Evolutionary conservation across 2,329 filamentous ascomycete species (phyloP), one percentile per base, ranked within the genome.

Genomic region (Alternaria alternata): DNA sequence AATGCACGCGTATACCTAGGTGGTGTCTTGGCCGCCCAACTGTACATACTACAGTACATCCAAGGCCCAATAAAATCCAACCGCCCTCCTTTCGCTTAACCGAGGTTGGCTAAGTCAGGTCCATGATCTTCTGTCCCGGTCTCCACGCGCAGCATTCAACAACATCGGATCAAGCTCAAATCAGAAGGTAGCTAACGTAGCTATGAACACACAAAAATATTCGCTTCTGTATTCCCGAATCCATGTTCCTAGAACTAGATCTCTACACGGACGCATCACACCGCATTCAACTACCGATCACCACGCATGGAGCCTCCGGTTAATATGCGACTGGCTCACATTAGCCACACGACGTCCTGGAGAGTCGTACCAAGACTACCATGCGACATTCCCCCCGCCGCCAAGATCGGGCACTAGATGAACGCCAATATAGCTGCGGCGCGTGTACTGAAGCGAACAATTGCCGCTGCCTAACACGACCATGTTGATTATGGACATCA

Each of bases 401-500:
- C 70, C 69, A 68, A 69, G 67, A 49, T 39, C 47, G 28, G 61
- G 44, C 53, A 65, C 42, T 64, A 60, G 59, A 68, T 65, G 59
- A 66, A 63, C 49, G 48, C 60, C 59, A 68, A 67, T 70, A 52
- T 64, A 68, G 46, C 14, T 57, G 61, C 54, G 58, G 64, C 61
- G 62, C 58, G 38, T 66, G 57, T 61, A 51, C 43, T 58, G 59
- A 61, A 66, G 62, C 51, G 51, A 52, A 44, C 53, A 70, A 43
- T 57, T 60, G 57, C 63, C 59, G 57, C 46, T 48, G 57, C 69
- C 69, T 66, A 72, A 69, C 66, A 65, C 26, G 9, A 51, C 30
- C 24, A 53, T 38, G 22, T 36, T 57, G 56, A 70, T 65, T 66
- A 65, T 62, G 61, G 46, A 39, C 26, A 16, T 52, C 41, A 54